Percentiles rank a stretch among this genome's conserved stretches.
phyloP scores from a whole-genome alignment of 2,329 filamentous ascomycete species.

The Diplodia seriata region DNA sequence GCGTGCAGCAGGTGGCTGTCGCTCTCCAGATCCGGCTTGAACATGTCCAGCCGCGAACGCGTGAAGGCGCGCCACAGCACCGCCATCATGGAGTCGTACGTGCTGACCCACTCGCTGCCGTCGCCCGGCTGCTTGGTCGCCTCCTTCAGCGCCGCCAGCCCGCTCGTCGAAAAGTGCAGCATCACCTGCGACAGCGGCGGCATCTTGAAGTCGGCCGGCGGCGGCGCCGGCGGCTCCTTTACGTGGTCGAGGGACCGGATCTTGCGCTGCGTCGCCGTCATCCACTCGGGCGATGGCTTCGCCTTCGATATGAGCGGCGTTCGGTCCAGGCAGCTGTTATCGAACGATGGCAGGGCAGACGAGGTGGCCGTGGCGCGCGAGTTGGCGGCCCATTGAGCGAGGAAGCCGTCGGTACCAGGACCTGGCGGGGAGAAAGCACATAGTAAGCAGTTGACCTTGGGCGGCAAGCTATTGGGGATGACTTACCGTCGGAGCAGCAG shows the following conservation, averaged over 20 bases:
- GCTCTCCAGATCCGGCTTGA: constrained; percentile 34
- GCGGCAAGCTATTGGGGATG: too few relatives aligned
- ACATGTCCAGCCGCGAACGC: constrained; percentile 36
- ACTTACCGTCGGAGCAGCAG: constrained; percentile 35
- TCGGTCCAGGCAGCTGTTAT: constrained; percentile 28
- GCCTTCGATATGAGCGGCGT: constrained; percentile 24
- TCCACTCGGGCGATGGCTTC: constrained; percentile 20
- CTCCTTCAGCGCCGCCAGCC: constrained; percentile 36
- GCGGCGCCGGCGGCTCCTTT: constrained; percentile 35
- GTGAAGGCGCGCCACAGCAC: constrained; percentile 39
- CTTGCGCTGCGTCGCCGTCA: constrained; percentile 8
- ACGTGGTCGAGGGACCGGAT: constrained; percentile 33
- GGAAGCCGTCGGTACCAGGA: constrained; percentile 40
- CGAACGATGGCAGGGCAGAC: constrained; percentile 31
- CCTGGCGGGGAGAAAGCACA: background rate
- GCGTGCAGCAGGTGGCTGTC: constrained; percentile 37
- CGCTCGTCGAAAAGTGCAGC: constrained; percentile 38
- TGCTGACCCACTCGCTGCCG: constrained; percentile 37
- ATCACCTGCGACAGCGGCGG: constrained; percentile 36
- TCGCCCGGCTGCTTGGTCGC: constrained; percentile 22
- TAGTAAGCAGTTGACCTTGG: too few relatives aligned
- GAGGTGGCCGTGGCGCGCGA: constrained; percentile 35
- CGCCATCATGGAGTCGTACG: constrained; percentile 40
- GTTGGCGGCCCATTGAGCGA: constrained; percentile 41
- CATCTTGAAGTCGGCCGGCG: constrained; percentile 39